A percentile compares a stretch with the other conserved stretches of the same genome.
These are phyloP conservation scores for Zea luxurians DNA, from an alignment of 176 grass and related monocot species.

Conservation along the genomic window DNA sequence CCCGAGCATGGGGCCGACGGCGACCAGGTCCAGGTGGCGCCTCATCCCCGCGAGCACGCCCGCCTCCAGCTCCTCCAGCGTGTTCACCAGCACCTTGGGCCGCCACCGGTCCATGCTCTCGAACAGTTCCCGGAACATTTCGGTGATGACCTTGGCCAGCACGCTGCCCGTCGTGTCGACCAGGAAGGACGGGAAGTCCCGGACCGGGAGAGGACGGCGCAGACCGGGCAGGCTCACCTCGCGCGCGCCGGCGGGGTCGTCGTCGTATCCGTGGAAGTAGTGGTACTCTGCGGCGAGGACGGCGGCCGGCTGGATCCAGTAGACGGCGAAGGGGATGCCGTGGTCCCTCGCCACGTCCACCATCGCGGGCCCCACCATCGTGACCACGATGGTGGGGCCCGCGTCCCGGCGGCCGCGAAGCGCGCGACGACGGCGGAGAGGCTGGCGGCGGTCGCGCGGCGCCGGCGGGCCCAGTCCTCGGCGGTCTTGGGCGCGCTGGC, in stretches of 20 bases:
- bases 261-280: conserved; percentile 48
- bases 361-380: neutral
- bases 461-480: neutral
- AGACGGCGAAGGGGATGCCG: conserved; percentile 29
- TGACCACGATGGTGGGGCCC: conserved; percentile 51
- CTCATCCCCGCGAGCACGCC: too few relatives aligned
- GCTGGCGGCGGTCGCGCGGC: conserved; percentile 12
- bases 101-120: too few relatives aligned
- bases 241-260: neutral
- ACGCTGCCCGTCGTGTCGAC: neutral
- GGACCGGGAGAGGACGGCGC: conserved; percentile 7
- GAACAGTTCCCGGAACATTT: too few relatives aligned
- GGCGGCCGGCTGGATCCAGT: conserved; percentile 59
- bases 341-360: conserved; percentile 27
- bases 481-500: neutral
- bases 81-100: too few relatives aligned
- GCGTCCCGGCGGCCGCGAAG: neutral
- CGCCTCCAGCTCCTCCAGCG: too few relatives aligned
- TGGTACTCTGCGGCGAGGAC: conserved; percentile 46
- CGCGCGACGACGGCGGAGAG: neutral
- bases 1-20: too few relatives aligned
- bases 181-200: conserved; percentile 46
- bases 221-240: conserved; percentile 38
- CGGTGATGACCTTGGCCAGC: neutral
- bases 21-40: too few relatives aligned